Evolutionary conservation across 495 filamentous ascomycete genomes (phyloP), one percentile per base, ranked within the genome.

Genomic region (Copromyces sp.): DNA sequence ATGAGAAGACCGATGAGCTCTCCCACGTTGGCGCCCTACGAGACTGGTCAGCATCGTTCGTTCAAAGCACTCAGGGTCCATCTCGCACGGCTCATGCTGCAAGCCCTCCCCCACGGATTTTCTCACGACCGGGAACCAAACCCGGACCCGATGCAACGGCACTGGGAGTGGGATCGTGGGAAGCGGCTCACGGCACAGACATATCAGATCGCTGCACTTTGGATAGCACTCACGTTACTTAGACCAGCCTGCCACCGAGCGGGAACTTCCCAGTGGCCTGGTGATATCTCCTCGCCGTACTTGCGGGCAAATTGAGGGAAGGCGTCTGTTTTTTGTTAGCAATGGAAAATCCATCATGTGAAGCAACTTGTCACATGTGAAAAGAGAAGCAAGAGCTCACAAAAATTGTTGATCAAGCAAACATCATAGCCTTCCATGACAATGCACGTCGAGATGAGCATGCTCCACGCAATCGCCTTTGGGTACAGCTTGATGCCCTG

Each of bases 171-270:
- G 11, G 11, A 29, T 59, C 47, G 47, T 59, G 47, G 47, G 47
- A 2, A 35, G 53, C 29, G 29, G 53, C 53, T 35, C 53, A 35
- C 6, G 53, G 53, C 53, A 65, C 14, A 65, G 53, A 35, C 70
- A 17, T 8, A 29, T 35, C n/a, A 47, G 37, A 70, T 35, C 20
- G 38, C 24, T 61, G 53, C 53, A 61, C 24, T 61, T 3, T 0
- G 39, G 9, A 38, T 14, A 35, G 11, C 12, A 79, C 84, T 80
- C 69, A 86, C 92, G 77, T 94, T 94, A 73, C 89, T 91, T 44
- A 95, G 82, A 71, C 91, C 92, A 9, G 92, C 83, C 82, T 94
- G 91, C 92, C 92, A 95, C 72, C 89, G 78, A 16, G 92, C 90
- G 17, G 91, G 81, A 9, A 94, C 84, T 75, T 93, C 85, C 79